Base-by-base conservation (phyloP, 306 rosid species). In the Rubus parviflorus region DNA sequence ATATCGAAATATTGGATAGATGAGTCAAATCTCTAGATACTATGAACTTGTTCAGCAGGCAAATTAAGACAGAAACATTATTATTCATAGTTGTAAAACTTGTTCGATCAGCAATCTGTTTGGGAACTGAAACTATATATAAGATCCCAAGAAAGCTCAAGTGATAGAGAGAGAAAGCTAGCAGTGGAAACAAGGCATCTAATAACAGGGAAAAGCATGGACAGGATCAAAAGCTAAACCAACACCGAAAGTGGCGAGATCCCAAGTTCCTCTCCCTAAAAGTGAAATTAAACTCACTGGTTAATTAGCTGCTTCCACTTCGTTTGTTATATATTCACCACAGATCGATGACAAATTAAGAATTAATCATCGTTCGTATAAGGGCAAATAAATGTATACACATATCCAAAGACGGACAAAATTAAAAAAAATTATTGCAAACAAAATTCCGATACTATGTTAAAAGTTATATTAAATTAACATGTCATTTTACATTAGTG, bases 241-340 rank as follows among this genome's bases (percentile, higher is more conserved):
- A 46, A 68, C 73, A 69, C 73, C 73, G 68, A 58, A 73, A 58
- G 77, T 23, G 25, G 22, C 10, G 5, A 8, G 68, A 43, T 38
- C 46, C 68, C 25, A 38, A 64, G 23, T 38, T 38, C 69, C 69
- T 38, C 23, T 64, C 23, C 67, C 43, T 23, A 25, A 62, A 62
- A 35, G 43, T 62, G 20, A 58, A 22, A n/a, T n/a, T n/a, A n/a
- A 10, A 58, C 38, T 35, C 41, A 30, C n/a, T 61, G 5, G 8
- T 8, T 30, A 30, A 0, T 30, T 13, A 62, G 43, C 67, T 4
- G 65, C 65, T 14, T 62, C 66, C 68, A 35, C 41, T 30, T 62
- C 68, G 14, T 61, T 23, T 25, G 23, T 13, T 61, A 1, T 30
- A 56, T 20, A 20, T n/a, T n/a, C n/a, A n/a, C n/a, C n/a, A n/a